Base-by-base conservation (phyloP, 345 rosid species). In the Pistacia vera region DNA sequence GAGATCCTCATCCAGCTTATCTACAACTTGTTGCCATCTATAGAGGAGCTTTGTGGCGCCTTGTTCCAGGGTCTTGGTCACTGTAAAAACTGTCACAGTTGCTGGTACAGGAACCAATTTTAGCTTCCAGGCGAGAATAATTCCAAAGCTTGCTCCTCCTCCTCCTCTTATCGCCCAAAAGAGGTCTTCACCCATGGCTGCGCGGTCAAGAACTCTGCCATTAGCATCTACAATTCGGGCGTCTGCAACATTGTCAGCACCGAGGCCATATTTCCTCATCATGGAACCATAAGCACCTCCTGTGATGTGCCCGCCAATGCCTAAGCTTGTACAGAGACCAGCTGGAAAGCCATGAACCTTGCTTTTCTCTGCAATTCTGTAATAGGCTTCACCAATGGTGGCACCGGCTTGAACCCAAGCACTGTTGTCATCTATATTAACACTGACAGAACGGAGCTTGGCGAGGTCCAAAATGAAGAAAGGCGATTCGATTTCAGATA, bases 321-420 rank as follows among this genome's bases (percentile, higher is more conserved):
- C 85, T 60, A 84, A 72, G 11, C 79, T 81, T 4, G 79, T 66
- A 58, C 83, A 84, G 9, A 81, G 71, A 22, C 85, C 87, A 16
- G 63, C 75, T 38, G 83, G 84, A 58, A 81, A 84, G 12, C 79
- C 87, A 30, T 73, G 85, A 13, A 25, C 30, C 13, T 61, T 72
- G 59, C 75, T 72, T 72, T 72, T 72, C 75, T 72, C 30, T 4
- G 66, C 49, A 66, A 83, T 83, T 52, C 75, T 75, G 41, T 83
- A 83, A 64, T 83, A 83, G 14, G 76, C 72, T 25, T 83, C 86
- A 48, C 86, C 86, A 20, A 58, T 13, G 0, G 86, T 83, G 25
- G 86, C 86, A 1, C 86, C 86, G 3, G 84, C 76, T 48, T 83
- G 82, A 60, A 72, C 82, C 87, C 87, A 84, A 3, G 87, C 85